Percentiles rank a stretch among this genome's conserved stretches.
These are phyloP conservation scores for Trametes sp. DNA, from an alignment of 1,284 basidiomycete species.

Conservation along the genomic window DNA sequence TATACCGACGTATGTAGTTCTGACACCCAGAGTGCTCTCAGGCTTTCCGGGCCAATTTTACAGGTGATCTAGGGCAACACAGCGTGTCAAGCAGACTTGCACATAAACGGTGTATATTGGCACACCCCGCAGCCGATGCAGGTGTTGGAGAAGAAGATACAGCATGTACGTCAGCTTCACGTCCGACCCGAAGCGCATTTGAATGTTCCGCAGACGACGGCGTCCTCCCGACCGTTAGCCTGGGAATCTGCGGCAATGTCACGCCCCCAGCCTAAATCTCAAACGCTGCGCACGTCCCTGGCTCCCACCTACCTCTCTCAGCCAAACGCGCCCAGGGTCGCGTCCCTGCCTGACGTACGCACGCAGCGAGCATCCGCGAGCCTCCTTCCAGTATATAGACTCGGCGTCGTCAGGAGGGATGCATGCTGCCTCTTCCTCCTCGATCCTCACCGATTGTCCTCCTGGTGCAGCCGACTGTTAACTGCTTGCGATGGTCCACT, in stretches of 20 bases:
- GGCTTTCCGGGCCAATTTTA: too few relatives aligned
- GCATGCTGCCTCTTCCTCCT: neutral
- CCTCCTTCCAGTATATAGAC: neutral
- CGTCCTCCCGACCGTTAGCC: conserved; percentile 7
- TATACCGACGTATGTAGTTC: too few relatives aligned
- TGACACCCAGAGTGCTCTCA: too few relatives aligned
- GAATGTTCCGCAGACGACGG: neutral
- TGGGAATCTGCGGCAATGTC: conserved; percentile 1
- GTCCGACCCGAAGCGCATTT: neutral
- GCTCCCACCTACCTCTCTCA: conserved; percentile 1
- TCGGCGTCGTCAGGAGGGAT: neutral
- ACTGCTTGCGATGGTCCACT: conserved; percentile 14
- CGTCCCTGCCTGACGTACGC: neutral
- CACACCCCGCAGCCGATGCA: neutral
- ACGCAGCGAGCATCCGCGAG: neutral
- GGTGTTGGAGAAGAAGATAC: neutral
- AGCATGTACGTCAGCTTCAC: conserved; percentile 2
- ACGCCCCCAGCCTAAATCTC: conserved; percentile 4
- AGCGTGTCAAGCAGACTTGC: too few relatives aligned
- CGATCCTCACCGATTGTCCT: neutral
- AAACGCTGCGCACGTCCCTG: neutral
- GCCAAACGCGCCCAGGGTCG: neutral
- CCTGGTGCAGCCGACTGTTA: neutral
- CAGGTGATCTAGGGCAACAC: too few relatives aligned
- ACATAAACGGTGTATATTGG: neutral